Conservation (phyloP, 1,284 basidiomycete species). For the Cryptococcus sp. region DNA sequence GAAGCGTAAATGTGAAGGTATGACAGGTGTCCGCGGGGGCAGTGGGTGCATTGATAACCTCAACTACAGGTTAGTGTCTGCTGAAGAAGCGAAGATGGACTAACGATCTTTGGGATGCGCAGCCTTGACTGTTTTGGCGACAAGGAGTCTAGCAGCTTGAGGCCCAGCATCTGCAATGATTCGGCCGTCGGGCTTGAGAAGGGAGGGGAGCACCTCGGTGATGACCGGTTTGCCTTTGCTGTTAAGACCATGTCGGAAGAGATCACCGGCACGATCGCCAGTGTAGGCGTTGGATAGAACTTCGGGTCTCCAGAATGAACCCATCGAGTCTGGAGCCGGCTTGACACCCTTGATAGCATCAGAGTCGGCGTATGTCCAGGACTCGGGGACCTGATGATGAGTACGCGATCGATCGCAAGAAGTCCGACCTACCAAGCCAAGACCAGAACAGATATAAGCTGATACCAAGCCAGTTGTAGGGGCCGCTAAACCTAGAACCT, state of each 20-base stretch:
- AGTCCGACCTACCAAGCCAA: conserved; percentile 46
- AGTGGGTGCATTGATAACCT: conserved; percentile 85
- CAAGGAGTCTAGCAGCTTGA: conserved; percentile 59
- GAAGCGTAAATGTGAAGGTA: conserved; percentile 71
- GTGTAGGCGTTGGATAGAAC: conserved; percentile 83
- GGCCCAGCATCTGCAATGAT: conserved; percentile 46
- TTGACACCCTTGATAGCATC: conserved; percentile 78
- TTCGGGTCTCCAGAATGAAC: conserved; percentile 90
- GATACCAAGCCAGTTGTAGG: conserved; percentile 44
- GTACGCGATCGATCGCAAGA: background rate
- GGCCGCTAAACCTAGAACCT: conserved; percentile 30
- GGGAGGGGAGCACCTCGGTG: conserved; percentile 1
- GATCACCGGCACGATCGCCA: conserved; percentile 52
- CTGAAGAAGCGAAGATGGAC: conserved; percentile 1
- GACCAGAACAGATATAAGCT: conserved; percentile 52
- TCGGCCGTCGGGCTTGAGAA: background rate
- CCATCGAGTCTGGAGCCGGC: conserved; percentile 81
- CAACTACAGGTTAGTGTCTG: conserved; percentile 60
- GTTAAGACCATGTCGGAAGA: conserved; percentile 24
- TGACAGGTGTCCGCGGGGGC: conserved; percentile 89
- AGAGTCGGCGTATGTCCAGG: conserved; percentile 87
- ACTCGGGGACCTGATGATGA: conserved; percentile 17
- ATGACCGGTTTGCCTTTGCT: conserved; percentile 49
- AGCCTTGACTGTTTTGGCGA: conserved; percentile 84
- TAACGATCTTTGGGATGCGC: conserved; percentile 36